Evolutionary conservation across 805 yeast genomes (phyloP).

Genomic region (Ogataea paraovalis): DNA sequence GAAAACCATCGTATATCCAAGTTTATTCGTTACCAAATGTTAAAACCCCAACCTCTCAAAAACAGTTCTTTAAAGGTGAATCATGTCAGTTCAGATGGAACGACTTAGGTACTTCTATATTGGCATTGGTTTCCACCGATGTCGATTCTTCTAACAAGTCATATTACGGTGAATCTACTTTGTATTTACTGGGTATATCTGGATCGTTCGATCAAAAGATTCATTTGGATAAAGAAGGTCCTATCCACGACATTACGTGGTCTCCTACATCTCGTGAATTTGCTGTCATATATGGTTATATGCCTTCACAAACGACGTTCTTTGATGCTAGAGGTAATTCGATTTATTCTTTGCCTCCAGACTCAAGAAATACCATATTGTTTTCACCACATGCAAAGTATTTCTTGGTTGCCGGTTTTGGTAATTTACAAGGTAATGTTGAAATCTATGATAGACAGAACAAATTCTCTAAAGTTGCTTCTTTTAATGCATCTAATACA

Average conservation of each 20-base stretch:
- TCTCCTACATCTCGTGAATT: slow-evolving; percentile 94
- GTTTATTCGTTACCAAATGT: slow-evolving; percentile 78
- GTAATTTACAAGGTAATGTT: slow-evolving; percentile 94
- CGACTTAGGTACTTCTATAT: slow-evolving; percentile 84
- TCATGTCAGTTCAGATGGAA: slow-evolving; percentile 93
- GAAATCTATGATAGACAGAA: slow-evolving; percentile 91
- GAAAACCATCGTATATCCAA: slow-evolving; percentile 85
- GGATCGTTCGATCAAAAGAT: slow-evolving; percentile 90
- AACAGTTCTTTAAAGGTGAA: slow-evolving; percentile 94
- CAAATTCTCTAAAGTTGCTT: slow-evolving; percentile 72
- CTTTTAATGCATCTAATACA: slow-evolving; percentile 89
- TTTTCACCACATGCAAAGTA: slow-evolving; percentile 94
- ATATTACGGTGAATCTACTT: slow-evolving; percentile 93
- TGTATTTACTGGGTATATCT: slow-evolving; percentile 86
- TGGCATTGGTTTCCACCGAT: slow-evolving; percentile 93
- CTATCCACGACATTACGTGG: slow-evolving; percentile 97
- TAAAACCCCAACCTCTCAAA: slow-evolving; percentile 74
- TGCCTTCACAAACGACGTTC: slow-evolving; percentile 95
- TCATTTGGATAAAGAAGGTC: slow-evolving; percentile 86
- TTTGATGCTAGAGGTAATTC: slow-evolving; percentile 92
- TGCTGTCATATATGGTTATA: slow-evolving; percentile 94
- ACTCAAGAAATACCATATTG: slow-evolving; percentile 82
- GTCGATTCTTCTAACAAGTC: slow-evolving; percentile 92
- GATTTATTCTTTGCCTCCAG: slow-evolving; percentile 76
- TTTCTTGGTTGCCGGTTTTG: slow-evolving; percentile 93